Evolutionary conservation across 2,329 filamentous ascomycete genomes (phyloP), one percentile per base, ranked within the genome.

Genomic region (Epichloe brachyelytri): DNA sequence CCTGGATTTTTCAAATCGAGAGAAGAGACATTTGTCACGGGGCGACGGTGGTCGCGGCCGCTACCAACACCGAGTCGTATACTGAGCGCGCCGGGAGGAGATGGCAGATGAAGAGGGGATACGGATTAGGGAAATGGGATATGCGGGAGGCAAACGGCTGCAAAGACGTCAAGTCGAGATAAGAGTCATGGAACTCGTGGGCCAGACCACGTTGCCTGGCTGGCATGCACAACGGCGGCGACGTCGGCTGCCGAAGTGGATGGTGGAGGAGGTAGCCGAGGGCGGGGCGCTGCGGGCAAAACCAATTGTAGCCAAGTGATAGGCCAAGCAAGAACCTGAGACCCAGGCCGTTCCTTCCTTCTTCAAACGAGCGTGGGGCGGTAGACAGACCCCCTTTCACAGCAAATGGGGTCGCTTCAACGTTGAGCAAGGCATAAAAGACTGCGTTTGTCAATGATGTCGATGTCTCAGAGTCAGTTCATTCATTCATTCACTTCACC

Each of bases 1-100:
- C 39, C n/a, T 43, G 10, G 33, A 15, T 30, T 17, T 30, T 38
- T 43, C 43, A 46, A 46, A 14, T 46, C 43, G 37, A 52, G 15
- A 17, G 19, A 43, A 38, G 51, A 44, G 47, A 46, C 51, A 52
- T 52, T 43, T 46, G 50, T 11, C 41, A 33, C 41, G 20, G 34
- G 17, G 41, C 41, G 46, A 43, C 33, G 17, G 39, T 40, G 26
- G 46, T 38, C 46, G 45, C 40, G 12, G 41, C 26, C 38, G 44
- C 10, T 15, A 48, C 40, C 20, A 37, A 26, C 41, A 34, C 12
- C 46, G 19, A 20, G 15, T 34, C 7, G 37, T 19, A 17, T 36
- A 4, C 5, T 15, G 30, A 11, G 30, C 17, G 43, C 26, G 39
- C 5, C 33, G 19, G 6, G n/a, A 4, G n/a, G 10, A 34, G n/a